Conservation (phyloP, 2,329 filamentous ascomycete genomes). For the Sclerotinia borealis region DNA sequence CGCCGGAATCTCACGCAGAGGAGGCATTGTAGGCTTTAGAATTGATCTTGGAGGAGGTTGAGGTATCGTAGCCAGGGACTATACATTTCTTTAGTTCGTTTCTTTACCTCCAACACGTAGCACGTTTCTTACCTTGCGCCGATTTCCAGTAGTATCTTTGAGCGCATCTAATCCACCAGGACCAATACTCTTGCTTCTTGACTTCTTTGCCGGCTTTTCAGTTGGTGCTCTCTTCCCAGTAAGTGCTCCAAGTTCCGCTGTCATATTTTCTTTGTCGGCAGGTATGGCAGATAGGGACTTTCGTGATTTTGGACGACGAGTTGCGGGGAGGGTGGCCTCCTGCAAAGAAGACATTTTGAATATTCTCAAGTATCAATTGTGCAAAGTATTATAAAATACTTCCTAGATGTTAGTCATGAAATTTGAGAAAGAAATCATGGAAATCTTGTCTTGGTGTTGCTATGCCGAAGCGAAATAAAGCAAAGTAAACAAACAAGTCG, state of each 20-base stretch:
- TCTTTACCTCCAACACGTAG: constrained; percentile 19
- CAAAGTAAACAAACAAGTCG: constrained; percentile 19
- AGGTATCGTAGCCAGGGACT: constrained; percentile 29
- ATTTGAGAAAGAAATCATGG: constrained; percentile 2
- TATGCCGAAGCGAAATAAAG: constrained; percentile 19
- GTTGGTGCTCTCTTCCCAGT: constrained; percentile 23
- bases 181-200: constrained; percentile 91
- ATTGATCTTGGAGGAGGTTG: constrained; percentile 59
- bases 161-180: constrained; percentile 83
- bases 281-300: constrained; percentile 66
- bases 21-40: constrained; percentile 71
- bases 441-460: constrained; percentile 19
- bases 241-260: constrained; percentile 53
- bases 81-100: constrained; percentile 16
- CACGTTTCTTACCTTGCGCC: constrained; percentile 59
- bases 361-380: not conserved
- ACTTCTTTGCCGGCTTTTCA: constrained; percentile 49
- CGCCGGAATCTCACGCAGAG: constrained; percentile 60
- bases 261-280: constrained; percentile 73
- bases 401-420: constrained; percentile 1
- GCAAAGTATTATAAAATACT: not conserved
- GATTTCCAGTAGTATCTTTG: constrained; percentile 68
- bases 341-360: constrained; percentile 36
- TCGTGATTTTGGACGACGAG: constrained; percentile 49
- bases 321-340: constrained; percentile 48